Base-by-base conservation (phyloP, 306 rosid genomes). In the Lagenaria siceraria region DNA sequence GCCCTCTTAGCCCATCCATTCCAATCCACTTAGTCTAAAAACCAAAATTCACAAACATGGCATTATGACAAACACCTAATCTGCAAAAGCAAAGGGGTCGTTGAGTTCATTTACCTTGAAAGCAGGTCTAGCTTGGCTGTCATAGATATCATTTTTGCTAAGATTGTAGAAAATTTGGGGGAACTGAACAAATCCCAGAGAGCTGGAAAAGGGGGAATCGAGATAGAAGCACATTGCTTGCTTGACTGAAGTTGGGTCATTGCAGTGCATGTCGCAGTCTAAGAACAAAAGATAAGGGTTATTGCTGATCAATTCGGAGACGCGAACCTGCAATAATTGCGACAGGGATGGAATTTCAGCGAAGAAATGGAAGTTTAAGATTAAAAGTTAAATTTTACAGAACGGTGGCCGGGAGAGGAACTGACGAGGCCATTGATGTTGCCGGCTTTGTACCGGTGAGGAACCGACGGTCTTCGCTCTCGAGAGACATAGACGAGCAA, bases 261-360 rank as follows among this genome's bases (percentile, higher is more conserved):
- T 88, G 78, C 91, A 90, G 59, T 83, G 69, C 98, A 90, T 93
- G 88, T 93, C 97, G 77, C 97, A 90, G 43, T 93, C 98, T 10
- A 90, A 76, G 19, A 82, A 87, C 22, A 93, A 79, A 48, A 91
- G 78, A 87, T 82, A 87, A 0, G 95, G 95, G 25, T 90, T 84
- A 73, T 93, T 91, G 62, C 95, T 93, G 48, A 89, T 83, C 83
- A 89, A 83, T 5, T 89, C 80, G 0, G 97, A 93, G 22, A 87
- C 89, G 6, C 97, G 84, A 53, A 80, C 88, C 97, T 91, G 87
- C 15, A 36, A 61, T 61, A 33, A 33, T 33, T 21, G 21, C 19
- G 4, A 5, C 13, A 11, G 7, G 63, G 29, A 21, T 21, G 2
- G 14, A n/a, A 56, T 56, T 56, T 21, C 29, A 56, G 64, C 29